Percentiles rank a stretch among this genome's conserved stretches.
These are phyloP conservation scores for Pyrus pyrifolia DNA, from an alignment of 306 rosid genomes.

Conservation along the genomic window DNA sequence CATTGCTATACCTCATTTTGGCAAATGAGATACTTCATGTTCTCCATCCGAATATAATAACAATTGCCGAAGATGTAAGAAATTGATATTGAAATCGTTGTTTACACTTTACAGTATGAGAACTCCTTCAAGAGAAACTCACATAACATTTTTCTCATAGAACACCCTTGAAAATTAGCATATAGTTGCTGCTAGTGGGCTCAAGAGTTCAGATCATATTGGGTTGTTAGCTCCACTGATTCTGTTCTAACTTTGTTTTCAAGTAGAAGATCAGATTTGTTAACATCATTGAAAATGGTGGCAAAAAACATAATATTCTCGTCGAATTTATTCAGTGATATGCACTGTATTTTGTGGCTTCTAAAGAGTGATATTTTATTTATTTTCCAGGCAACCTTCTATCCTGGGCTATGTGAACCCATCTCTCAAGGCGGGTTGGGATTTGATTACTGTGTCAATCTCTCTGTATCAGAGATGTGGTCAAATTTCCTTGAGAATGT, in stretches of 20 bases:
- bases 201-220: not conserved
- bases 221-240: not conserved
- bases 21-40: constrained; percentile 82
- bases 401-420: constrained; percentile 89
- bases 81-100: not conserved
- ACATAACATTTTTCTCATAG: not conserved
- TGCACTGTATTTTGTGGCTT: not conserved
- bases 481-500: constrained; percentile 65
- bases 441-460: constrained; percentile 90
- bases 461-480: constrained; percentile 85
- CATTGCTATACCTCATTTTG: constrained; percentile 70
- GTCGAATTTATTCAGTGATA: not conserved
- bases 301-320: not conserved
- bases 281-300: too few relatives aligned
- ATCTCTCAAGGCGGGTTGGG: constrained; percentile 96
- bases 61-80: constrained; percentile 92
- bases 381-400: constrained; percentile 68
- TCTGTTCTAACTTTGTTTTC: not conserved
- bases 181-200: not conserved
- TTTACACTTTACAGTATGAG: not conserved
- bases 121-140: not conserved
- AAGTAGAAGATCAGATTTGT: not conserved
- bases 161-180: not conserved
- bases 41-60: constrained; percentile 73
- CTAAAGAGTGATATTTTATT: not conserved